A percentile compares a stretch with the other conserved stretches of the same genome.
phyloP scores from a whole-genome alignment of 192 early-diverging fungal genomes.

The Backusella mclennaniae region DNA sequence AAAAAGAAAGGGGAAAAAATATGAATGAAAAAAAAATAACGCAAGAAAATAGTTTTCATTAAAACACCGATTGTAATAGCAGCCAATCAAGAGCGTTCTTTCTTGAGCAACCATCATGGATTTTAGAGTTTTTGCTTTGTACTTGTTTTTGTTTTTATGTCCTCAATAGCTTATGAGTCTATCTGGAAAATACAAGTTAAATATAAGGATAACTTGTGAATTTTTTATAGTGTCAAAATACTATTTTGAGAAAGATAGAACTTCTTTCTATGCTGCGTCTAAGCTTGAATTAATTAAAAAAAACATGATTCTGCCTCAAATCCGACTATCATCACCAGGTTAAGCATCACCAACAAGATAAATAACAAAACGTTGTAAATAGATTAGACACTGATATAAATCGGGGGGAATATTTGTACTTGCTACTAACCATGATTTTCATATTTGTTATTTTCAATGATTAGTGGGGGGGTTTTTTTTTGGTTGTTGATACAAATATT shows the following conservation, averaged over 20 bases:
- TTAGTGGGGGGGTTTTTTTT: no score
- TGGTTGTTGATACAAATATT: background rate
- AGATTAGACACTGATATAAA: background rate
- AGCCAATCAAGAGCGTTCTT: background rate
- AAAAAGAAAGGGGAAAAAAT: background rate
- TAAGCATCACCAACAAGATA: background rate
- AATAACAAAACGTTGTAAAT: background rate
- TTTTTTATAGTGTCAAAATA: no score
- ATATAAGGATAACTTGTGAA: background rate
- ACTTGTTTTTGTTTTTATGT: no score
- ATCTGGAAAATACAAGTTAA: background rate
- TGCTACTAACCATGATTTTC: no score
- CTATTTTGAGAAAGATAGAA: no score
- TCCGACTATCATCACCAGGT: background rate
- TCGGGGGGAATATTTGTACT: no score
- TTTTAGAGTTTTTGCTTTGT: no score
- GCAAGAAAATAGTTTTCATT: background rate
- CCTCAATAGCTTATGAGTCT: background rate
- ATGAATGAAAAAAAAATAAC: background rate
- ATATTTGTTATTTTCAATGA: background rate
- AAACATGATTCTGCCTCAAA: background rate
- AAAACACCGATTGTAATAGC: background rate
- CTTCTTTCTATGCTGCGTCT: background rate
- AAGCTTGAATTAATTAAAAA: background rate
- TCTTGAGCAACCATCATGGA: background rate